Conservation (phyloP, 176 grass and related monocot genomes). For the Rhynchospora pubera region DNA sequence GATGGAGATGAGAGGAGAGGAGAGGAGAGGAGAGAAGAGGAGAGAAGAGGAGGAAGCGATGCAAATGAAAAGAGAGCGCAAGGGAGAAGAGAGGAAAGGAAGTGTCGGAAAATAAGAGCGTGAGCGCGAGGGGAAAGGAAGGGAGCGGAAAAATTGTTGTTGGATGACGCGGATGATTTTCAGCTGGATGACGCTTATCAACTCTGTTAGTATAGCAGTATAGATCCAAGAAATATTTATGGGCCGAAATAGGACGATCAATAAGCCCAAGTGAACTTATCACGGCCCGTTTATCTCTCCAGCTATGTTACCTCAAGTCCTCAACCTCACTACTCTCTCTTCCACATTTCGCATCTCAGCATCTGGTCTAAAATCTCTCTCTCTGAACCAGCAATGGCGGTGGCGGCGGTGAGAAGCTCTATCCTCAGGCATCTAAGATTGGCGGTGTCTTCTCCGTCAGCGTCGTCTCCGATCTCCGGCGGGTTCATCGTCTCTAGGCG, state of each 20-base stretch:
- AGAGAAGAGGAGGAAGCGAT: no score
- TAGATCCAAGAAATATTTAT: background rate
- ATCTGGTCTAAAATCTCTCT: background rate
- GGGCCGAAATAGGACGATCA: background rate
- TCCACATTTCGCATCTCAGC: background rate
- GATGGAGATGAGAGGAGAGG: no score
- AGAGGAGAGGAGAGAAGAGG: no score
- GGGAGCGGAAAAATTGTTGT: no score
- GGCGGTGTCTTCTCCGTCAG: conserved; percentile 19
- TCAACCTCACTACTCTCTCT: background rate
- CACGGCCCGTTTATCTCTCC: background rate
- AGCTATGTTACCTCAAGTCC: background rate
- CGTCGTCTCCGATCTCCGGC: background rate
- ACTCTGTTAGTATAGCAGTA: no score
- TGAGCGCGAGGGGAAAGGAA: no score
- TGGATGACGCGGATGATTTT: no score
- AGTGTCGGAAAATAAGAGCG: no score
- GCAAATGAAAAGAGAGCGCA: no score
- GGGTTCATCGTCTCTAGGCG: conserved; percentile 13
- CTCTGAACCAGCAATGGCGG: conserved; percentile 36
- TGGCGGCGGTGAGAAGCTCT: conserved; percentile 53
- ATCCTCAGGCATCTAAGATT: conserved; percentile 56
- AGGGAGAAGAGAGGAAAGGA: no score
- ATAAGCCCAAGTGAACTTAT: background rate
- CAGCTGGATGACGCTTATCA: no score